Conservation (phyloP, 2,329 filamentous ascomycete species). For the Acarospora socialis region DNA sequence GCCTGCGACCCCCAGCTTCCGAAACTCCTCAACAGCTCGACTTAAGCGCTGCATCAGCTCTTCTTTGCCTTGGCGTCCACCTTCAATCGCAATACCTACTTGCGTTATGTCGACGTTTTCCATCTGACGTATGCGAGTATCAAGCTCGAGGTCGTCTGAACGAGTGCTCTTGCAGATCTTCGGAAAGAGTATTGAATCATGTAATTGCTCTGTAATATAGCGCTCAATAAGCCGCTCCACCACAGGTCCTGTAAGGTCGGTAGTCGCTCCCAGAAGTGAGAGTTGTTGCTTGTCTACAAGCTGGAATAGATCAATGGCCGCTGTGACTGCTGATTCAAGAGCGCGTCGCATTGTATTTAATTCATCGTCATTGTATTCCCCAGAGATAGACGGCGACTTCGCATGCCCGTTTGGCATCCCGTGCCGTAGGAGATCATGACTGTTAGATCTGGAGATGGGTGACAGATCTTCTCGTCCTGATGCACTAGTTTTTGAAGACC, state of each 20-base stretch:
- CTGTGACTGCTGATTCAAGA: constrained; percentile 80
- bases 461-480: no score
- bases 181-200: constrained; percentile 71
- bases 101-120: constrained; percentile 87
- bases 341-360: constrained; percentile 81
- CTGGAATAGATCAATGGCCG: constrained; percentile 91
- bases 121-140: constrained; percentile 85
- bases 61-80: constrained; percentile 62
- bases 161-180: constrained; percentile 63
- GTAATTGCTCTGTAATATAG: constrained; percentile 85
- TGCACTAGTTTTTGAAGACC: no score
- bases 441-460: no score
- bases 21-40: constrained; percentile 75
- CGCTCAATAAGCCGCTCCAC: constrained; percentile 91
- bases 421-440: constrained; percentile 15
- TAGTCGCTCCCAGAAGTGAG: constrained; percentile 79
- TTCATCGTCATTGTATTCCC: constrained; percentile 66
- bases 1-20: constrained; percentile 61
- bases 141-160: constrained; percentile 72
- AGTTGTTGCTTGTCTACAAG: constrained; percentile 91
- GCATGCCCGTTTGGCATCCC: constrained; percentile 20
- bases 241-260: constrained; percentile 78
- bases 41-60: constrained; percentile 64
- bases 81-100: constrained; percentile 74
- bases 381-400: constrained; percentile 40